A percentile compares a stretch with the other conserved stretches of the same genome.
Conservation (phyloP, 2,329 filamentous ascomycete genomes). For the Alternaria gansuensis region DNA sequence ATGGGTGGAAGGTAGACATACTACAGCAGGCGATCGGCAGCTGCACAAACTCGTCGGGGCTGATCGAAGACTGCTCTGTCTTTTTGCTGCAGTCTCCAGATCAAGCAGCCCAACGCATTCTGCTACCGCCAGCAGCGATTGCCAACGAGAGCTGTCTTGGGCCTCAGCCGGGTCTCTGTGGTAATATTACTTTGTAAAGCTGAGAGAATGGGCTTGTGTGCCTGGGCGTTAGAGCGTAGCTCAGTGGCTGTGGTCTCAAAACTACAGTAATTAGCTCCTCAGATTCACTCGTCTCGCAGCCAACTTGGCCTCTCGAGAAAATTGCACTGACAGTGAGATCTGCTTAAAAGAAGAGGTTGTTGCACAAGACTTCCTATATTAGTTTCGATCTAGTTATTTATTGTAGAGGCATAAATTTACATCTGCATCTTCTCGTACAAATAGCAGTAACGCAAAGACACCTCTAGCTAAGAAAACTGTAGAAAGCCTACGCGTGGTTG, state of each 20-base stretch:
- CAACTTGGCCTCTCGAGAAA: background rate
- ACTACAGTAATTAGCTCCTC: background rate
- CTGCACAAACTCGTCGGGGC: conserved; percentile 68
- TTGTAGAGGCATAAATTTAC: too few species aligned
- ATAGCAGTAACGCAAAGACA: background rate
- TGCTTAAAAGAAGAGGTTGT: too few species aligned
- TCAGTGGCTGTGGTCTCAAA: background rate
- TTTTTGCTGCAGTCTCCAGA: conserved; percentile 26
- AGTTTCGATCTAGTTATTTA: too few species aligned
- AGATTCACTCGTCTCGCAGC: background rate
- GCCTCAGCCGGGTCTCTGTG: conserved; percentile 7
- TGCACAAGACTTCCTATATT: too few species aligned
- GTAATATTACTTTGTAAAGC: conserved; percentile 15
- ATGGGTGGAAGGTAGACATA: conserved; percentile 70
- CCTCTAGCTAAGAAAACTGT: background rate
- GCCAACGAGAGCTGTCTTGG: conserved; percentile 13
- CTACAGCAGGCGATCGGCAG: conserved; percentile 72
- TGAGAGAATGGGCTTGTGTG: background rate
- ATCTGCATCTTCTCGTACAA: too few species aligned
- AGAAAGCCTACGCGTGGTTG: background rate
- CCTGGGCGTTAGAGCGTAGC: background rate
- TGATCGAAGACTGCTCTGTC: conserved; percentile 64
- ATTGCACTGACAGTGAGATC: too few species aligned
- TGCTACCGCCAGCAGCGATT: conserved; percentile 6
- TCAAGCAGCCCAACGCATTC: conserved; percentile 9